Conservation (phyloP, 2,329 filamentous ascomycete species). For the Colletotrichum noveboracense region DNA sequence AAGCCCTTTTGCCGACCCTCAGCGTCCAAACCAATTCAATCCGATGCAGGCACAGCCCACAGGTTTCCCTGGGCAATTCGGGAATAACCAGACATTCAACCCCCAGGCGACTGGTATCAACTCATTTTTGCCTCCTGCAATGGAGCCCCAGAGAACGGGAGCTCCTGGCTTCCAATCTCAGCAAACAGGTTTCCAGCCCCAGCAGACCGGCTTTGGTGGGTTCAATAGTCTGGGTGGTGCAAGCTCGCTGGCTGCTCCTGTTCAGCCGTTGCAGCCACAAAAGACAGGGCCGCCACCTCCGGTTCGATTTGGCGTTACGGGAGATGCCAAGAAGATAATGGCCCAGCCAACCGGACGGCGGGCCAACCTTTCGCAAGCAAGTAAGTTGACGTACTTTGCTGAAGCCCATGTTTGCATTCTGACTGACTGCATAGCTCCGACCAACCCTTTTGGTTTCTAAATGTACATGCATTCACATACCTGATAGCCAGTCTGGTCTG, state of each 20-base stretch:
- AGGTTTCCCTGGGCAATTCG: conserved; percentile 57
- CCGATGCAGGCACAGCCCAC: conserved; percentile 68
- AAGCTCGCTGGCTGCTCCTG: conserved; percentile 35
- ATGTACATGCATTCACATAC: background rate
- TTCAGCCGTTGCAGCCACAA: conserved; percentile 51
- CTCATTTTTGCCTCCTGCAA: conserved; percentile 60
- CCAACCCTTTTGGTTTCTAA: conserved; percentile 61
- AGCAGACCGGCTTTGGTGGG: conserved; percentile 56
- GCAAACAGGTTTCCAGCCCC: conserved; percentile 44
- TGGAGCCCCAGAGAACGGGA: conserved; percentile 59
- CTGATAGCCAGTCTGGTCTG: background rate
- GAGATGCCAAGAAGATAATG: conserved; percentile 75
- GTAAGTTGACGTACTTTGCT: conserved; percentile 66
- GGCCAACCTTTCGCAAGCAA: conserved; percentile 92
- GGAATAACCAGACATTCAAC: conserved; percentile 56
- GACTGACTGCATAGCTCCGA: conserved; percentile 44
- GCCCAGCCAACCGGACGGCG: conserved; percentile 88
- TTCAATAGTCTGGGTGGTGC: conserved; percentile 37
- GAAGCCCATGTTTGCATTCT: background rate
- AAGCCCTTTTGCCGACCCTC: conserved; percentile 45
- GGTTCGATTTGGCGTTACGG: conserved; percentile 83
- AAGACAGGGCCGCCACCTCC: conserved; percentile 76
- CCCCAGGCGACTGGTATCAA: conserved; percentile 53
- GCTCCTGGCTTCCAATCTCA: conserved; percentile 49
- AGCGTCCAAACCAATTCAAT: conserved; percentile 44